Evolutionary conservation across 164 flowering plant species (phyloP).

Genomic region (Magnolia sinica): DNA sequence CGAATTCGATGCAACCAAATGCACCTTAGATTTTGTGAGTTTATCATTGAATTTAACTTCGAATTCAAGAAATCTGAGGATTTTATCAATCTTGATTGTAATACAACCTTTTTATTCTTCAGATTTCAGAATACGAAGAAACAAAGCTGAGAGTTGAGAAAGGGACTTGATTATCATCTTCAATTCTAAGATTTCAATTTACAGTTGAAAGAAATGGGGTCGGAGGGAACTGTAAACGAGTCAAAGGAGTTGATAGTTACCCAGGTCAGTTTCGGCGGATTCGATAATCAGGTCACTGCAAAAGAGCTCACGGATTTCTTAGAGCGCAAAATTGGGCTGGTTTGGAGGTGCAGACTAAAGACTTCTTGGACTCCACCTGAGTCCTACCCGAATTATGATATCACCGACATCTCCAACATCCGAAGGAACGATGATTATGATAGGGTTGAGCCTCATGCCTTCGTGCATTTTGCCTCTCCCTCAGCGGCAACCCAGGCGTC

Average conservation of each 20-base stretch:
- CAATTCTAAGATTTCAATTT: background rate
- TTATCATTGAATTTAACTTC: too few relatives aligned
- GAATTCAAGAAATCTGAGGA: too few relatives aligned
- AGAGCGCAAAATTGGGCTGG: conserved; percentile 52
- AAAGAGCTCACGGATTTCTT: conserved; percentile 42
- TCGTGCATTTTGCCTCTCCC: conserved; percentile 74
- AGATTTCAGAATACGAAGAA: background rate
- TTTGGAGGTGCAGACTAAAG: conserved; percentile 76
- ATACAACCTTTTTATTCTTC: too few relatives aligned
- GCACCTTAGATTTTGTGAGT: too few relatives aligned
- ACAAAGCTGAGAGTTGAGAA: background rate
- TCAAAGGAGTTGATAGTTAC: conserved; percentile 33
- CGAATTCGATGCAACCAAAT: too few relatives aligned
- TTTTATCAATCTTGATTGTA: too few relatives aligned
- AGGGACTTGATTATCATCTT: background rate
- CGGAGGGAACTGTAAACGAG: conserved; percentile 11
- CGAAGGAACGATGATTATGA: conserved; percentile 34
- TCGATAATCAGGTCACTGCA: conserved; percentile 44
- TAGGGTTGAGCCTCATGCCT: conserved; percentile 85
- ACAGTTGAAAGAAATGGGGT: conserved; percentile 31
- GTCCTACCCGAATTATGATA: conserved; percentile 54
- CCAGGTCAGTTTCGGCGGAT: conserved; percentile 76
- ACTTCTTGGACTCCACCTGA: conserved; percentile 81
- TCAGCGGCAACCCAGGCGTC: conserved; percentile 36
- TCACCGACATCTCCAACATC: conserved; percentile 12